These are phyloP conservation scores for Cairneyella variabilis DNA, from an alignment of 495 filamentous ascomycete species.

Conservation along the genomic window DNA sequence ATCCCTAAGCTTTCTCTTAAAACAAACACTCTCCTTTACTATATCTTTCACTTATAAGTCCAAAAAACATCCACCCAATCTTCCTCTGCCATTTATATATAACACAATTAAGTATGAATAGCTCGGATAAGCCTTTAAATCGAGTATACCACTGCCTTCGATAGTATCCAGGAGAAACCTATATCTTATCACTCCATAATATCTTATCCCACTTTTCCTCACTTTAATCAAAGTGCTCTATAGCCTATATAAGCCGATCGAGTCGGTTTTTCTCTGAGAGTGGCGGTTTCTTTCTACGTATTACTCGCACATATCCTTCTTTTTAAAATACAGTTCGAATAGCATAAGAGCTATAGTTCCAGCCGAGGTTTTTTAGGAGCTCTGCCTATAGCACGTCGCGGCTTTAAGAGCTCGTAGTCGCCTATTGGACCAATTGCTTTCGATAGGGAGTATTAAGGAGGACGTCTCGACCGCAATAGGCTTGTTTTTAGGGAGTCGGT, in stretches of 20 bases:
- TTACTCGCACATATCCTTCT: neutral
- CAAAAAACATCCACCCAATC: neutral
- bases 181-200: neutral
- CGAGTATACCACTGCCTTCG: neutral
- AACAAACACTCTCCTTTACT: neutral
- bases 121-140: neutral
- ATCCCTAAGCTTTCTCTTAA: neutral
- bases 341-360: neutral
- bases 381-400: too few relatives aligned
- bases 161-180: neutral
- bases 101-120: neutral
- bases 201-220: neutral
- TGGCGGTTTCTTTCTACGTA: neutral
- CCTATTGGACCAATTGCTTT: too few relatives aligned
- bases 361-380: too few relatives aligned
- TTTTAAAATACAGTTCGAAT: neutral
- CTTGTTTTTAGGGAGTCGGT: too few relatives aligned
- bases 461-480: too few relatives aligned
- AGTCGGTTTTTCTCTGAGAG: neutral
- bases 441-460: too few relatives aligned
- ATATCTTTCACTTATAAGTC: slow-evolving; percentile 15
- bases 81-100: neutral
- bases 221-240: neutral
- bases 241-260: neutral
- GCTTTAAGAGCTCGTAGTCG: too few relatives aligned